Evolutionary conservation across 441 rosid genomes (phyloP).

Genomic region (Euphorbia schlechtendalii): DNA sequence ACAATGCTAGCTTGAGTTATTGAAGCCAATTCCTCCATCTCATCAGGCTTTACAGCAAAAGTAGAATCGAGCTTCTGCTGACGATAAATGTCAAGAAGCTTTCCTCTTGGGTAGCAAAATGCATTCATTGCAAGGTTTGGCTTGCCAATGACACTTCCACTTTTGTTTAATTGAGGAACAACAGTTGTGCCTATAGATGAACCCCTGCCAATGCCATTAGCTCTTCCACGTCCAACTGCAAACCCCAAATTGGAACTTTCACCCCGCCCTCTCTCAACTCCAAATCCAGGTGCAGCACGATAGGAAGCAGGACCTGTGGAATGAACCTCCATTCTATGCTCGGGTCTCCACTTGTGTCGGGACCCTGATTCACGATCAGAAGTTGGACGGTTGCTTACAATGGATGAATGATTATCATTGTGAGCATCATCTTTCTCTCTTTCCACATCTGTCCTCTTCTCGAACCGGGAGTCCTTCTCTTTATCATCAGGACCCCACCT

Average conservation of each 20-base stretch:
- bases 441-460: constrained; percentile 56
- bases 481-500: constrained; percentile 99
- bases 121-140: constrained; percentile 24
- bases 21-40: constrained; percentile 53
- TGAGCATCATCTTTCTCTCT: constrained; percentile 48
- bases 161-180: constrained; percentile 21
- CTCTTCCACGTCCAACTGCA: constrained; percentile 74
- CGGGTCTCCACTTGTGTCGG: constrained; percentile 97
- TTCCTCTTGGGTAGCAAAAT: constrained; percentile 72
- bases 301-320: constrained; percentile 29
- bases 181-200: constrained; percentile 23
- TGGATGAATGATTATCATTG: constrained; percentile 41
- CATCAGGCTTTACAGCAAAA: constrained; percentile 37
- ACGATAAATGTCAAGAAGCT: constrained; percentile 87
- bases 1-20: constrained; percentile 32
- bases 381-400: constrained; percentile 34
- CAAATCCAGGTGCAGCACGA: constrained; percentile 91
- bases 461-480: constrained; percentile 67
- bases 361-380: constrained; percentile 75
- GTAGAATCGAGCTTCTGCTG: constrained; percentile 41
- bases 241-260: constrained; percentile 65
- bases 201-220: constrained; percentile 37
- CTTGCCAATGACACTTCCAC: constrained; percentile 38
- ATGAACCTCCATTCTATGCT: constrained; percentile 51
- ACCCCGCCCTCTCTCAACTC: constrained; percentile 55